phyloP scores from a whole-genome alignment of 495 filamentous ascomycete species.

The Aspergillus sparsus region DNA sequence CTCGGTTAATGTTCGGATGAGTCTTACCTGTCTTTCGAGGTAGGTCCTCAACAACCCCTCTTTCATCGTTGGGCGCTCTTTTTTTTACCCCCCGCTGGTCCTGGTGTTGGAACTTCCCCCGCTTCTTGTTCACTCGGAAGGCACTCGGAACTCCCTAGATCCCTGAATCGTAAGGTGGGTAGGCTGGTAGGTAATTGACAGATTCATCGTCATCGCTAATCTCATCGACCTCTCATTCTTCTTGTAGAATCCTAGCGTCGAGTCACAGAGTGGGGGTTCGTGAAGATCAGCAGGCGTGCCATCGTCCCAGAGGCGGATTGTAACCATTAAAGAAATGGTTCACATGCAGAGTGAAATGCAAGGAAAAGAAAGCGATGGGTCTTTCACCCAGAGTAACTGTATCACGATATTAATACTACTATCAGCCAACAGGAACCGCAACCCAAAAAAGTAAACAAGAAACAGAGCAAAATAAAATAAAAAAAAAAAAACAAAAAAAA shows the following conservation, averaged over 20 bases:
- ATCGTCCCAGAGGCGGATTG: not conserved
- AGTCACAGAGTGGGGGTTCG: not conserved
- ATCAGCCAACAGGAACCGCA: not conserved
- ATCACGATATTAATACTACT: not conserved
- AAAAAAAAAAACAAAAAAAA: not conserved
- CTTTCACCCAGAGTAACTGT: not conserved
- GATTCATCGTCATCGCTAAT: not conserved
- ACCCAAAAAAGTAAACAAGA: not conserved
- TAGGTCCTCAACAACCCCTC: not conserved
- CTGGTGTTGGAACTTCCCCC: not conserved
- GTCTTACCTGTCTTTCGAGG: not conserved
- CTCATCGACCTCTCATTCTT: not conserved
- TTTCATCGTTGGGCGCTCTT: not conserved
- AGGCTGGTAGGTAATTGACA: not conserved
- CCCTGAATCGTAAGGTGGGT: not conserved
- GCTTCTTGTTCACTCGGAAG: not conserved
- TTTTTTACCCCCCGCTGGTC: not conserved
- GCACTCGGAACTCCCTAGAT: not conserved
- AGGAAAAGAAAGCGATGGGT: conserved; percentile 5
- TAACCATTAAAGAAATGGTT: not conserved
- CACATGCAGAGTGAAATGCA: not conserved
- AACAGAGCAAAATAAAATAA: not conserved
- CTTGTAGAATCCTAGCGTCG: not conserved
- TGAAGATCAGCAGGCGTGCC: not conserved
- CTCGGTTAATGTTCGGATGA: not conserved